Evolutionary conservation across 768 basidiomycete species (phyloP).

Genomic region (Amanita molliuscula): DNA sequence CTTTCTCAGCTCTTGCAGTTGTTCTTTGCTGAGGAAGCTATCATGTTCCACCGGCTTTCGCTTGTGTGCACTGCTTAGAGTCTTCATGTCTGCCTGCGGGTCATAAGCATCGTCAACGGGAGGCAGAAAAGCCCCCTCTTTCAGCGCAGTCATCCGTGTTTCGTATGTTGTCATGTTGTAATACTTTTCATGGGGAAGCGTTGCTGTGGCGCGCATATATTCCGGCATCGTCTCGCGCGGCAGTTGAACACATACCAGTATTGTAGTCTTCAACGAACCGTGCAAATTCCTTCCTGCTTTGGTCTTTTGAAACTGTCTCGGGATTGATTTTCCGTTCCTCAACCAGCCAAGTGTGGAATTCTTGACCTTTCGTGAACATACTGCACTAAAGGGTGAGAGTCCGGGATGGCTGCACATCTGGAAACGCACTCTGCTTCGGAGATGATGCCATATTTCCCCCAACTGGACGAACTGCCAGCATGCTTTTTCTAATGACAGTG

Average conservation of each 20-base stretch:
- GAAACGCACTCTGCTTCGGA: constrained; percentile 67
- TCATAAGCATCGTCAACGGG: constrained; percentile 69
- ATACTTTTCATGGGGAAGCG: constrained; percentile 90
- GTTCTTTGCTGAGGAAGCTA: constrained; percentile 67
- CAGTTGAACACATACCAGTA: constrained; percentile 39
- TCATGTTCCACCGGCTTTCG: constrained; percentile 58
- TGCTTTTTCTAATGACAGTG: constrained; percentile 34
- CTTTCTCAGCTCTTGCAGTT: constrained; percentile 69
- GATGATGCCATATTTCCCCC: constrained; percentile 89
- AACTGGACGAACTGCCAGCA: constrained; percentile 50
- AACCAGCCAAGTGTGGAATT: constrained; percentile 88
- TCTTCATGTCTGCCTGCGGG: constrained; percentile 75
- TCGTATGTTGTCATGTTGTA: constrained; percentile 87
- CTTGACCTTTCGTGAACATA: constrained; percentile 71
- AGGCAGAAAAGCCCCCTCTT: constrained; percentile 75
- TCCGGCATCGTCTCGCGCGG: too few species aligned
- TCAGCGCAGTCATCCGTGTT: constrained; percentile 71
- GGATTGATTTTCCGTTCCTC: constrained; percentile 90
- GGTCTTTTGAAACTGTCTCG: constrained; percentile 79
- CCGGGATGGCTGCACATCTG: background rate
- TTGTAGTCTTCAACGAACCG: constrained; percentile 79
- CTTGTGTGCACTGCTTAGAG: constrained; percentile 62
- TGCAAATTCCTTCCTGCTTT: constrained; percentile 76
- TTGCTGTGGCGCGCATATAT: constrained; percentile 39
- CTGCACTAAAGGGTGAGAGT: constrained; percentile 25